Evolutionary conservation across 1,284 basidiomycete genomes (phyloP).

Genomic region (Ceratorhiza oryzae-sativae): DNA sequence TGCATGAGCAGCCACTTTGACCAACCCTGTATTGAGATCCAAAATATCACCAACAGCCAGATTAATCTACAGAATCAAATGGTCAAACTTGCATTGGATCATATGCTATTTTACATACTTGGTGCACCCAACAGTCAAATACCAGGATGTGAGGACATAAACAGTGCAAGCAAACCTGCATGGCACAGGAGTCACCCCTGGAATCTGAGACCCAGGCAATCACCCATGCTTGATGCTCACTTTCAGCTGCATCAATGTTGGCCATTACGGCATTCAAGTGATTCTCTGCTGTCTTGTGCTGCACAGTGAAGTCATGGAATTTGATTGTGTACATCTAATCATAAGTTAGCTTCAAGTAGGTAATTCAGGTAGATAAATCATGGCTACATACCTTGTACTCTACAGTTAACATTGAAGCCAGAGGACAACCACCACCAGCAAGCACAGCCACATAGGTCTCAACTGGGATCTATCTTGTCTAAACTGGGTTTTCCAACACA

Average conservation of each 20-base stretch:
- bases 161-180: slow-evolving; percentile 44
- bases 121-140: slow-evolving; percentile 54
- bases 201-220: slow-evolving; percentile 47
- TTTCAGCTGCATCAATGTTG: background rate
- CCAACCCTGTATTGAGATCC: background rate
- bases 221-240: background rate
- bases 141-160: slow-evolving; percentile 48
- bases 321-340: background rate
- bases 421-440: too few relatives aligned
- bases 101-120: slow-evolving; percentile 46
- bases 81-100: background rate
- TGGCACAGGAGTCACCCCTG: slow-evolving; percentile 52
- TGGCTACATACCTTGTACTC: slow-evolving; percentile 18
- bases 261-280: background rate
- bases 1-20: background rate
- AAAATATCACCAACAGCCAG: slow-evolving; percentile 11
- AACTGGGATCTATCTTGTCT: too few relatives aligned
- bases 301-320: background rate
- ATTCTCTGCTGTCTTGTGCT: slow-evolving; percentile 6
- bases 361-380: background rate
- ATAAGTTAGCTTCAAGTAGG: background rate
- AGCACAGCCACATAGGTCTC: too few relatives aligned
- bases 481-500: too few relatives aligned
- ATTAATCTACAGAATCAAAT: background rate
- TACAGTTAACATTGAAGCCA: slow-evolving; percentile 34